Conservation (phyloP, 495 filamentous ascomycete genomes). For the Trichocladium antarcticum region DNA sequence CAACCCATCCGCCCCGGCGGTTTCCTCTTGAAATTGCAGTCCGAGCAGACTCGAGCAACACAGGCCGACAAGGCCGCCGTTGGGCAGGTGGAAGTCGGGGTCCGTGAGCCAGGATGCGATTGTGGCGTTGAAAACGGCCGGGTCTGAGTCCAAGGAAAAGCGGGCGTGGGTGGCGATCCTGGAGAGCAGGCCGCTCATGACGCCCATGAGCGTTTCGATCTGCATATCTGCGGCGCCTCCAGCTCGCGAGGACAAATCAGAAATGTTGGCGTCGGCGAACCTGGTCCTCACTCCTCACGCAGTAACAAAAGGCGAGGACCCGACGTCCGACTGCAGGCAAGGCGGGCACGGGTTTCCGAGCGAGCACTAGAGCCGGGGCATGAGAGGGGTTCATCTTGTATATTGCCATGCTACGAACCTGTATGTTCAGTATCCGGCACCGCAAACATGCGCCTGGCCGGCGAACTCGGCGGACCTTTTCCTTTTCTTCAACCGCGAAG, state of each 20-base stretch:
- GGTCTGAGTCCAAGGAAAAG: conserved; percentile 12
- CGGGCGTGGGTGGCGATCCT: conserved; percentile 19
- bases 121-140: conserved; percentile 16
- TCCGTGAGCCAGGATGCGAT: conserved; percentile 23
- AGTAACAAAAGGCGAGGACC: conserved; percentile 22
- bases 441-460: conserved; percentile 62
- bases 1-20: conserved; percentile 9
- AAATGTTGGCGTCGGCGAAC: conserved; percentile 25
- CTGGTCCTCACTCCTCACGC: conserved; percentile 18
- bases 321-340: conserved; percentile 18
- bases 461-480: conserved; percentile 55
- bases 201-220: conserved; percentile 16
- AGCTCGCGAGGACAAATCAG: not conserved
- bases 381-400: not conserved
- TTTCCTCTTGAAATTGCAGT: conserved; percentile 18
- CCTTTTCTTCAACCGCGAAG: conserved; percentile 43
- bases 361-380: conserved; percentile 17
- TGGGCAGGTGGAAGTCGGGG: conserved; percentile 16
- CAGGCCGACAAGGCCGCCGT: conserved; percentile 22
- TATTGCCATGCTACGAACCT: conserved; percentile 10
- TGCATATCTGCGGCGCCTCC: conserved; percentile 12
- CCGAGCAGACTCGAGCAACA: conserved; percentile 24
- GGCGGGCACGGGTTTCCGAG: conserved; percentile 18
- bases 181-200: conserved; percentile 20
- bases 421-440: conserved; percentile 59